phyloP scores from a whole-genome alignment of 179 eudicot genomes.

The Beta macrorhiza region DNA sequence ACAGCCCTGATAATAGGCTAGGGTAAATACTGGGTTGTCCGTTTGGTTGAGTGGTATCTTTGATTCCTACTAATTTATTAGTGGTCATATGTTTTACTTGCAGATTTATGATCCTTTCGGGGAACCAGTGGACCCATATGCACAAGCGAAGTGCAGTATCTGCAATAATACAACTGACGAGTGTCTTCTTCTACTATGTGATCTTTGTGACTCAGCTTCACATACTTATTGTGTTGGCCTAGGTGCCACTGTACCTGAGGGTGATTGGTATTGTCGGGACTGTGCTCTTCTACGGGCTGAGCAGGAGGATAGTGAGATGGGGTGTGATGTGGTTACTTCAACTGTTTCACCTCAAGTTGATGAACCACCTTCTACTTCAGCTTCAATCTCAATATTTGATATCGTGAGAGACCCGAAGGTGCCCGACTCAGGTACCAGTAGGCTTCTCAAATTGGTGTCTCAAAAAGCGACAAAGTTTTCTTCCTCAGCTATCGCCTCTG shows the following conservation, averaged over 20 bases:
- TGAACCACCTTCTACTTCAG: slow-evolving; percentile 22
- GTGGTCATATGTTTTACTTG: slow-evolving; percentile 10
- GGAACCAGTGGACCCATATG: slow-evolving; percentile 58
- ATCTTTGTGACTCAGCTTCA: slow-evolving; percentile 75
- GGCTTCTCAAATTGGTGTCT: slow-evolving; percentile 33
- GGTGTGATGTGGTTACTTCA: slow-evolving; percentile 25
- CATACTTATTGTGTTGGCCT: slow-evolving; percentile 90
- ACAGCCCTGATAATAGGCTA: not conserved
- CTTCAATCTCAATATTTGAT: slow-evolving; percentile 51
- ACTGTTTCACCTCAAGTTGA: not conserved
- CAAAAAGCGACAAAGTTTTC: slow-evolving; percentile 24
- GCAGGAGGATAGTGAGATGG: slow-evolving; percentile 38
- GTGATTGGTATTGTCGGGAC: slow-evolving; percentile 84
- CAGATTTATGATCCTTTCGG: slow-evolving; percentile 59
- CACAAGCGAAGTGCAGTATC: slow-evolving; percentile 48
- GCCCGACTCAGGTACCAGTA: slow-evolving; percentile 30
- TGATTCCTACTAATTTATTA: not conserved
- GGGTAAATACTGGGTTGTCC: not conserved
- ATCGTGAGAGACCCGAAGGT: slow-evolving; percentile 47
- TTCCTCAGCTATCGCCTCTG: slow-evolving; percentile 25
- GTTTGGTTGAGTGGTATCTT: not conserved
- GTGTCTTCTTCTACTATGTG: slow-evolving; percentile 67
- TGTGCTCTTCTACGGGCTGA: slow-evolving; percentile 66
- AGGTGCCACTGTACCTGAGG: slow-evolving; percentile 81
- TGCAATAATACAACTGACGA: slow-evolving; percentile 61